Conservation (phyloP, 768 basidiomycete species). For the Clitopilus hobsonii region DNA sequence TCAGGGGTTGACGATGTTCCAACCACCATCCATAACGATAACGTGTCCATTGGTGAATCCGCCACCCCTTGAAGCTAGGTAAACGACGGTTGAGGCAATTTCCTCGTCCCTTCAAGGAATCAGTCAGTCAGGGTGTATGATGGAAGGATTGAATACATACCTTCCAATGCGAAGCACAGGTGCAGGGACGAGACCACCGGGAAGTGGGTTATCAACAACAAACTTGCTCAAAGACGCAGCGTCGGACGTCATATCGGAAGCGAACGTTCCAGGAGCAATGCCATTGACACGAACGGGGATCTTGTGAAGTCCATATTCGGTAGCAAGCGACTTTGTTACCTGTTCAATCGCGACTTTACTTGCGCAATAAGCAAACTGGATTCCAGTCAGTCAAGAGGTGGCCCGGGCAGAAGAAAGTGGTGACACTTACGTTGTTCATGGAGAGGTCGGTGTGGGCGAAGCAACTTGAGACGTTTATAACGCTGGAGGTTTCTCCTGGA, state of each 20-base stretch:
- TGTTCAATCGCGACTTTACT: slow-evolving; percentile 24
- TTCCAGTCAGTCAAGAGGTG: too few species aligned
- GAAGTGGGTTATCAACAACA: neutral
- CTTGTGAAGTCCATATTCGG: slow-evolving; percentile 18
- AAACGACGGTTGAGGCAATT: slow-evolving; percentile 7
- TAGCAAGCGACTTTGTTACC: slow-evolving; percentile 19
- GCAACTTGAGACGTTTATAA: slow-evolving; percentile 20
- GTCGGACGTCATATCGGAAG: slow-evolving; percentile 15
- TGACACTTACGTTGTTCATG: neutral
- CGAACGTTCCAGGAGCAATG: slow-evolving; percentile 20
- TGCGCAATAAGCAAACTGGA: slow-evolving; percentile 24
- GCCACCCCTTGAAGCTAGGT: neutral
- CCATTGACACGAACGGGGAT: slow-evolving; percentile 19
- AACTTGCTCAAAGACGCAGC: neutral
- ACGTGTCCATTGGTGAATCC: slow-evolving; percentile 3
- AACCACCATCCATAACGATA: neutral
- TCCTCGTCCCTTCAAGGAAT: neutral
- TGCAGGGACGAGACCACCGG: neutral
- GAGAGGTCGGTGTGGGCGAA: slow-evolving; percentile 1
- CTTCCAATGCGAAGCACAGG: neutral
- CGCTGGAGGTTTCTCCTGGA: slow-evolving; percentile 11
- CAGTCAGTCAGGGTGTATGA: neutral
- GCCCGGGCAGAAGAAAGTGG: neutral
- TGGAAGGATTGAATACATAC: neutral
- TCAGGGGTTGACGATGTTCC: neutral